Evolutionary conservation across 345 rosid genomes (phyloP).

Genomic region (Balakata baccata): DNA sequence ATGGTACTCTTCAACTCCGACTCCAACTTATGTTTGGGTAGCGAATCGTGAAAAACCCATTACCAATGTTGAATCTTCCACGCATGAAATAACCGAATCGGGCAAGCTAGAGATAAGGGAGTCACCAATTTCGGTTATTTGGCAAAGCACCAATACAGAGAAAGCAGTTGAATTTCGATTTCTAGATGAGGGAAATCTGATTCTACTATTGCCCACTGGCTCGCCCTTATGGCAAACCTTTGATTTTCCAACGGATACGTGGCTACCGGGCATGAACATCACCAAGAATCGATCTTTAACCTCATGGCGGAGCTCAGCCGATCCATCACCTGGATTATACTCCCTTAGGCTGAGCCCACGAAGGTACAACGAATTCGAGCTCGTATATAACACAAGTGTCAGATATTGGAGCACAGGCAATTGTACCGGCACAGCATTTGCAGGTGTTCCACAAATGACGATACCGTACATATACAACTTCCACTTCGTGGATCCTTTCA

Average conservation of each 20-base stretch:
- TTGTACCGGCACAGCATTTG: constrained; percentile 51
- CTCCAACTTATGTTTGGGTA: constrained; percentile 50
- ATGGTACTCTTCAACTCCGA: constrained; percentile 49
- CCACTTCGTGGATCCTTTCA: constrained; percentile 50
- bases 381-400: constrained; percentile 36
- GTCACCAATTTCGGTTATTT: constrained; percentile 28
- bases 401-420: constrained; percentile 60
- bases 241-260: constrained; percentile 52
- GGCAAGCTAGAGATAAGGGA: constrained; percentile 42
- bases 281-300: constrained; percentile 25
- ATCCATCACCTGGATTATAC: constrained; percentile 45
- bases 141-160: constrained; percentile 42
- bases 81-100: constrained; percentile 23
- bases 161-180: constrained; percentile 23
- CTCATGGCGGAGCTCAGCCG: constrained; percentile 47
- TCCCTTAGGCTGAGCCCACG: constrained; percentile 38
- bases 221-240: constrained; percentile 52
- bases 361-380: constrained; percentile 42
- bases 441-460: constrained; percentile 50
- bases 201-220: constrained; percentile 31
- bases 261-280: constrained; percentile 56
- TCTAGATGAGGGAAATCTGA: constrained; percentile 46
- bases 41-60: constrained; percentile 49
- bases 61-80: constrained; percentile 23
- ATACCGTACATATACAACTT: constrained; percentile 56